phyloP scores from a whole-genome alignment of 352 stramenopile genomes.

The Aphanomyces cochlioides region DNA sequence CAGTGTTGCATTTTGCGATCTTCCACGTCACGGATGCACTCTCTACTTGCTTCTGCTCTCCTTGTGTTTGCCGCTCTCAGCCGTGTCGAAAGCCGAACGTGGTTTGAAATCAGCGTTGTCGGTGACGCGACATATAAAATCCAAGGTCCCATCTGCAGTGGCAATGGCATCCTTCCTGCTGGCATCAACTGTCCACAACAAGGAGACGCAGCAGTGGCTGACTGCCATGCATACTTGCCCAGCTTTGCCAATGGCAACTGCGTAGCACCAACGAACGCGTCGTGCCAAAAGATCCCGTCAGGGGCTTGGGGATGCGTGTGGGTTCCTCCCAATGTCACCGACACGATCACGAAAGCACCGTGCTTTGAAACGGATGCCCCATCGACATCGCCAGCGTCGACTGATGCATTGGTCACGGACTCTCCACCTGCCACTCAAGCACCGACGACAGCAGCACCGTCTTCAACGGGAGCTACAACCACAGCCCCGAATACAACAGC shows the following conservation, averaged over 20 bases:
- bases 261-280: not conserved
- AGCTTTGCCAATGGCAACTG: conserved; percentile 40
- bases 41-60: not conserved
- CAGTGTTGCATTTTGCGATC: not conserved
- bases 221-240: conserved; percentile 53
- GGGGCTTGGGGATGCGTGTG: conserved; percentile 21
- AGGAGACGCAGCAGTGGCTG: conserved; percentile 52
- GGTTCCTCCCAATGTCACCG: not conserved
- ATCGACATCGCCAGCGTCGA: too few species aligned
- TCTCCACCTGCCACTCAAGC: too few species aligned
- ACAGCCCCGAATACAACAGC: not conserved
- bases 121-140: conserved; percentile 74
- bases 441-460: too few species aligned
- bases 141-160: conserved; percentile 56
- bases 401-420: too few species aligned
- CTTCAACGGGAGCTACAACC: too few species aligned
- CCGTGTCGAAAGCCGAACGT: too few species aligned
- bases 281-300: conserved; percentile 8
- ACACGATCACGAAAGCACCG: too few species aligned
- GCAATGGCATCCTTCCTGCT: conserved; percentile 39
- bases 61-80: not conserved
- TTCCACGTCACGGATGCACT: not conserved
- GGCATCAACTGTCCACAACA: conserved; percentile 53
- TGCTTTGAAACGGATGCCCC: too few species aligned
- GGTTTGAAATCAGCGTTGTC: conserved; percentile 48